Percentiles rank a stretch among this genome's conserved stretches.
Evolutionary conservation across 306 rosid genomes (phyloP).

Genomic region (Arachis stenosperma): DNA sequence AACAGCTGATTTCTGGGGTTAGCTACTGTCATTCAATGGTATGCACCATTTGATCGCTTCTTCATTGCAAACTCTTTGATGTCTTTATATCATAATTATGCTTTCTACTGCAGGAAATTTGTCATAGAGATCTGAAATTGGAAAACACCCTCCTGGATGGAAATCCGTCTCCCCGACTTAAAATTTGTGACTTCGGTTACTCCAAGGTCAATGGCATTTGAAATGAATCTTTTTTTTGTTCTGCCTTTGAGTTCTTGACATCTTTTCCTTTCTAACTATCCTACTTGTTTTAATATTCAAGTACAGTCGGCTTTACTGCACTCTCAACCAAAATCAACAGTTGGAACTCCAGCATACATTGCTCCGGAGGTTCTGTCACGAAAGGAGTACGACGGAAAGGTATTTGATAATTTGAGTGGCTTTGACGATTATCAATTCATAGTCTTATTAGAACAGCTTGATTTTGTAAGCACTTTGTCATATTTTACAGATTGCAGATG

Average conservation of each 20-base stretch:
- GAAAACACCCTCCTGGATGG: slow-evolving; percentile 98
- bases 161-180: slow-evolving; percentile 90
- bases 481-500: slow-evolving; percentile 82
- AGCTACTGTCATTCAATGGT: slow-evolving; percentile 98
- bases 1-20: slow-evolving; percentile 97
- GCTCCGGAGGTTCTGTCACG: slow-evolving; percentile 94
- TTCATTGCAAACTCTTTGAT: background rate
- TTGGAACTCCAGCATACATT: slow-evolving; percentile 98
- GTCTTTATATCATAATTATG: slow-evolving; percentile 28
- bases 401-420: slow-evolving; percentile 33
- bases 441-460: background rate
- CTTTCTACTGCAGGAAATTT: slow-evolving; percentile 69
- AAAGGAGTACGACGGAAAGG: slow-evolving; percentile 97
- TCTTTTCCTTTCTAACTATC: background rate
- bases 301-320: slow-evolving; percentile 89
- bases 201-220: slow-evolving; percentile 70
- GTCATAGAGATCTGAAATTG: slow-evolving; percentile 96
- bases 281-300: slow-evolving; percentile 19
- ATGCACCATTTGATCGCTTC: slow-evolving; percentile 21
- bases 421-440: slow-evolving; percentile 5
- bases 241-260: background rate
- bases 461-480: slow-evolving; percentile 34
- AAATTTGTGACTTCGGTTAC: slow-evolving; percentile 97
- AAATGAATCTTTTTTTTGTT: background rate
- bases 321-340: slow-evolving; percentile 95